Percentiles rank a stretch among this genome's conserved stretches.
Conservation (phyloP, 495 filamentous ascomycete genomes). For the Xanthoparmelia taractica region DNA sequence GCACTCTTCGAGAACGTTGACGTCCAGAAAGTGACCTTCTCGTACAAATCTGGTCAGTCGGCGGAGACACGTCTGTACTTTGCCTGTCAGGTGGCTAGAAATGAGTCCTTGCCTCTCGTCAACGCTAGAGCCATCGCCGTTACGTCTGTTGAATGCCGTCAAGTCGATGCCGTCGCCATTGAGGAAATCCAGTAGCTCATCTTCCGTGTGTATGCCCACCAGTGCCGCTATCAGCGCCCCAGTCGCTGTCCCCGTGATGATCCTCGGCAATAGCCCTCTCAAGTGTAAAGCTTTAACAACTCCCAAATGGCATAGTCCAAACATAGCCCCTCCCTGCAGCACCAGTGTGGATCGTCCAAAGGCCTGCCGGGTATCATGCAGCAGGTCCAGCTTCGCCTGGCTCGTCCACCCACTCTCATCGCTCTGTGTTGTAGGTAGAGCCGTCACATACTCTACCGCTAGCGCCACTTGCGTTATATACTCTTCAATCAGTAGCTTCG, state of each 20-base stretch:
- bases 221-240: conserved; percentile 87
- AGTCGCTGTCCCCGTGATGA: conserved; percentile 85
- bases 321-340: conserved; percentile 84
- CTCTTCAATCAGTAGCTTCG: conserved; percentile 83
- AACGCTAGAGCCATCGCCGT: conserved; percentile 17
- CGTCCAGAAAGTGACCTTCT: conserved; percentile 79
- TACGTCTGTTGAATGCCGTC: conserved; percentile 57
- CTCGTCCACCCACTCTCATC: conserved; percentile 57
- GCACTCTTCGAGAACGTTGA: conserved; percentile 73
- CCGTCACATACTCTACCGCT: conserved; percentile 68
- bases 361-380: conserved; percentile 84
- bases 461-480: conserved; percentile 79
- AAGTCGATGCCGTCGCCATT: conserved; percentile 75
- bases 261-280: conserved; percentile 74
- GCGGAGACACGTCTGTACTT: conserved; percentile 51
- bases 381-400: conserved; percentile 77
- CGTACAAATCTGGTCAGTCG: conserved; percentile 56
- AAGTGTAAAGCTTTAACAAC: conserved; percentile 84
- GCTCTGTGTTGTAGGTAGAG: conserved; percentile 54
- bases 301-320: conserved; percentile 84
- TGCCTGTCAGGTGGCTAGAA: conserved; percentile 29
- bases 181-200: conserved; percentile 70
- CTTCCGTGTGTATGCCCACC: conserved; percentile 81
- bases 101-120: conserved; percentile 26
- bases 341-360: conserved; percentile 84